A percentile compares a stretch with the other conserved stretches of the same genome.
Evolutionary conservation across 169 alveolate species (phyloP).

Genomic region (Pseudocohnilembus persalinus): DNA sequence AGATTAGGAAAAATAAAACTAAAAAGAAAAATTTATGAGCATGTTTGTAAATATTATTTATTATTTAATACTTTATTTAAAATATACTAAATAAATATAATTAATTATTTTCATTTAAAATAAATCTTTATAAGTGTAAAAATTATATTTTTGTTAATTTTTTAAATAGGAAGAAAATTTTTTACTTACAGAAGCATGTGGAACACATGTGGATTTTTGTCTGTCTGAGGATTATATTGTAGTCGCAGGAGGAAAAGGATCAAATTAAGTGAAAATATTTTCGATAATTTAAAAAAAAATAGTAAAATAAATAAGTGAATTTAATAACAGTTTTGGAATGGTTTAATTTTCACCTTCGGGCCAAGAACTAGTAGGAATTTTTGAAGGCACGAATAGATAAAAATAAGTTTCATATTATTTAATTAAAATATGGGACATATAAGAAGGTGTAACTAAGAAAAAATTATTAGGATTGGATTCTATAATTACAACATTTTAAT

Average conservation of each 20-base stretch:
- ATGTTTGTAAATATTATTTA: too few species aligned
- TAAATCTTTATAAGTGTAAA: too few species aligned
- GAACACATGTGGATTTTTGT: neutral
- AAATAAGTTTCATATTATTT: neutral
- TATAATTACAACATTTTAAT: neutral
- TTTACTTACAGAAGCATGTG: neutral
- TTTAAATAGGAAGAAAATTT: neutral
- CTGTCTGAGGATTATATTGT: neutral
- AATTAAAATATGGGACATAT: neutral
- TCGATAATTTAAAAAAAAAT: too few species aligned
- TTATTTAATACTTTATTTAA: too few species aligned
- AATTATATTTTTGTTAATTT: too few species aligned
- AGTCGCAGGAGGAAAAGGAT: neutral
- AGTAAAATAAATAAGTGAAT: neutral
- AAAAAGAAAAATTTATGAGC: too few species aligned
- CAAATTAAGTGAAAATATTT: neutral
- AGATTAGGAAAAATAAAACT: too few species aligned
- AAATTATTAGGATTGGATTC: neutral
- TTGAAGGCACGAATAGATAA: too few species aligned
- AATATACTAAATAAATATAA: too few species aligned
- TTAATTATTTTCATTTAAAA: too few species aligned
- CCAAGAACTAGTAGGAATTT: neutral
- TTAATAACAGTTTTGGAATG: neutral
- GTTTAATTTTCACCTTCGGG: neutral
- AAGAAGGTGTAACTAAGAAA: neutral